These are phyloP conservation scores for Bondarzewia mesenterica DNA, from an alignment of 1,284 basidiomycete genomes.

Conservation along the genomic window DNA sequence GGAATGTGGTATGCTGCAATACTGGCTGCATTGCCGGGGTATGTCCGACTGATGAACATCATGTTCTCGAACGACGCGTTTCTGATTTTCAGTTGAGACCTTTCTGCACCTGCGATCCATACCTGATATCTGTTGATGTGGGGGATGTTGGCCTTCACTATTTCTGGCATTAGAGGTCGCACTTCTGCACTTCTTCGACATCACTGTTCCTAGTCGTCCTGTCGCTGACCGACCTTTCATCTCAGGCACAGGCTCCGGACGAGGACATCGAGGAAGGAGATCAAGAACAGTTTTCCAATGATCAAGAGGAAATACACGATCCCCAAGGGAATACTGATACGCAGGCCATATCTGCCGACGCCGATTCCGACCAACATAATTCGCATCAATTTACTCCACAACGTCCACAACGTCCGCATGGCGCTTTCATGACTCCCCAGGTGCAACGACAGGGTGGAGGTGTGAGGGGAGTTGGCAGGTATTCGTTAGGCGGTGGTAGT, in stretches of 20 bases:
- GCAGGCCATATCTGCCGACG: constrained; percentile 6
- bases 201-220: too few relatives aligned
- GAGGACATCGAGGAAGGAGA: constrained; percentile 6
- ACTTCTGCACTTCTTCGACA: too few relatives aligned
- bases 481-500: constrained; percentile 17
- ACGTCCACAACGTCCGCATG: neutral
- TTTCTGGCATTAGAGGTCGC: too few relatives aligned
- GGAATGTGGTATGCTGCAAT: too few relatives aligned
- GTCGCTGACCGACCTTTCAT: too few relatives aligned
- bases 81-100: too few relatives aligned
- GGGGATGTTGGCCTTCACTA: too few relatives aligned
- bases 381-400: constrained; percentile 8
- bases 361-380: too few relatives aligned
- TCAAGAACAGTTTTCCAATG: constrained; percentile 2
- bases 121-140: too few relatives aligned
- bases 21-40: too few relatives aligned
- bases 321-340: neutral
- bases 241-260: neutral
- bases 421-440: constrained; percentile 48
- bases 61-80: too few relatives aligned
- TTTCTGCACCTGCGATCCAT: too few relatives aligned
- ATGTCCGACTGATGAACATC: constrained; percentile 1
- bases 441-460: constrained; percentile 11
- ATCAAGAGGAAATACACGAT: constrained; percentile 4
- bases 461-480: constrained; percentile 15